Evolutionary conservation across 1,284 basidiomycete species (phyloP), one percentile per base, ranked within the genome.

Genomic region (Ganoderma sinense): DNA sequence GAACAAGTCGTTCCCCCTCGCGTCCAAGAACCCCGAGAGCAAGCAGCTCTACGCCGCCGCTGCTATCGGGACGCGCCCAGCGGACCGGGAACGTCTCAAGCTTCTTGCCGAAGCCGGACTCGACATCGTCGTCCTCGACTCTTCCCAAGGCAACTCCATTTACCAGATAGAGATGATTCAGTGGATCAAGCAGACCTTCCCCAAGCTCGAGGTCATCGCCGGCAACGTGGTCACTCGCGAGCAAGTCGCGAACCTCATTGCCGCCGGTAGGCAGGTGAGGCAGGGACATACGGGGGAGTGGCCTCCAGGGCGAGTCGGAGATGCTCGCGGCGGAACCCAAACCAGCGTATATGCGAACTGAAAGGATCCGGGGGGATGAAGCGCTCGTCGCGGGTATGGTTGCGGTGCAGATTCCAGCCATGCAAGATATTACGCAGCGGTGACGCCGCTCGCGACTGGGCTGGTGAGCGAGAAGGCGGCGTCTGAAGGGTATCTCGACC

Each of bases 41-140:
- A 99, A 99, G 85, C 97, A 99, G 85, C 91, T 99, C 16, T 97
- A 97, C 79, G 97, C 97, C 65, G 97, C 97, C 29, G 97, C 97
- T 20, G 95, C 98, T 3, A 89, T 99, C 74, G 98, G 97, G 65
- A 99, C 98, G 0, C 93, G 97, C 33, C 94, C 92, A 0, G 90
- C 90, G 4, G 97, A 99, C 84, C 88, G 90, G 62, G 94, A 96
- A 11, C 93, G 98, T 61, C 91, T 99, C 36, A 84, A 83, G 26
- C 86, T 97, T 14, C 93, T 99, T 68, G 95, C 94, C 53, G 95
- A 98, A 66, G 97, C 97, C 11, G 97, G 97, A 16, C 88, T 99
- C 31, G 97, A 99, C 79, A 96, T 99, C 71, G 95, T 97, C 75
- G 87, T 98, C 60, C 87, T 99, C 71, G 97, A 99, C 81, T 99